These are phyloP conservation scores for Phytomonas serpens DNA, from an alignment of 208 protist genomes.

Conservation along the genomic window DNA sequence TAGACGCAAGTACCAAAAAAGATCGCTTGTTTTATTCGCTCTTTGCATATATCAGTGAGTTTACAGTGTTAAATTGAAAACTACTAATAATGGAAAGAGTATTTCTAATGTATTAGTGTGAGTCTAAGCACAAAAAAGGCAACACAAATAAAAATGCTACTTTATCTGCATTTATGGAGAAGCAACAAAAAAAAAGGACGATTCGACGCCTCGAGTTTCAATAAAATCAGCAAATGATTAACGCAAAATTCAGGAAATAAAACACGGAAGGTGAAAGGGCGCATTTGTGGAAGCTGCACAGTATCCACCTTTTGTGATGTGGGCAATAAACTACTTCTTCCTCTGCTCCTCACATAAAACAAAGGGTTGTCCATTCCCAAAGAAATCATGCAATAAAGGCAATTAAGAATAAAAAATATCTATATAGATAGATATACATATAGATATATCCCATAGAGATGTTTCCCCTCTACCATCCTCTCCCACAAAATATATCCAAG, in stretches of 20 bases:
- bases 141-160: neutral
- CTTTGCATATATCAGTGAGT: neutral
- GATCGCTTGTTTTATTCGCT: neutral
- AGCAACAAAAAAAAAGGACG: conserved; percentile 1
- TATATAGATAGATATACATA: neutral
- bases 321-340: neutral
- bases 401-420: neutral
- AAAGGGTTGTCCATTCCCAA: neutral
- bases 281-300: neutral
- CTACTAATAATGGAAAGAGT: neutral
- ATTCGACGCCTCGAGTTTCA: neutral
- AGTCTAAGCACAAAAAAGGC: conserved; percentile 7
- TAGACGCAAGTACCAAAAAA: neutral
- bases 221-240: neutral
- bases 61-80: neutral
- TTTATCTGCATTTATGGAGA: neutral
- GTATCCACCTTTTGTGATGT: neutral
- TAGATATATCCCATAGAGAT: neutral
- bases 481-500: neutral
- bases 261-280: neutral
- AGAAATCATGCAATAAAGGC: neutral
- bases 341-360: neutral
- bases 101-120: neutral
- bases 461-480: no score
- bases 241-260: neutral